Percentiles rank a stretch among this genome's conserved stretches.
Conservation (phyloP, 768 basidiomycete genomes). For the Tulasnella sp. region DNA sequence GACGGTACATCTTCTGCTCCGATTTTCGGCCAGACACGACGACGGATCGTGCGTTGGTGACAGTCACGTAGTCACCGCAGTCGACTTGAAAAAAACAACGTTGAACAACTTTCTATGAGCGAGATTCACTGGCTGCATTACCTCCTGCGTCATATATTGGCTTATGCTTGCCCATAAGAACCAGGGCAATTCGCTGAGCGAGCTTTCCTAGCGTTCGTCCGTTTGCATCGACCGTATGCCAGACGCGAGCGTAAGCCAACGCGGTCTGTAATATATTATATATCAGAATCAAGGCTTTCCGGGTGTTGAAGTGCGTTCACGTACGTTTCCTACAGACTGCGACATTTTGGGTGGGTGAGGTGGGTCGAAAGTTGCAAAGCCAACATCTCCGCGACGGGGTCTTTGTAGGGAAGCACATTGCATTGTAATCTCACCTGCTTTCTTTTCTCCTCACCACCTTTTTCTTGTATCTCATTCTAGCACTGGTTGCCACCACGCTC, state of each 20-base stretch:
- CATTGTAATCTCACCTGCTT: conserved; percentile 12
- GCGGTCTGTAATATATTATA: conserved; percentile 61
- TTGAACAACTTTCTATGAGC: background rate
- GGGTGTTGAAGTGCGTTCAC: background rate
- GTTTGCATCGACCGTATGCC: conserved; percentile 92
- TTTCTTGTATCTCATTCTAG: conserved; percentile 36
- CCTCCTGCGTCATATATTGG: conserved; percentile 92
- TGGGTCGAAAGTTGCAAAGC: conserved; percentile 15
- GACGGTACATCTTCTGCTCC: conserved; percentile 79
- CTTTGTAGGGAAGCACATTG: conserved; percentile 23
- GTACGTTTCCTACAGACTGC: conserved; percentile 24
- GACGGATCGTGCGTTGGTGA: conserved; percentile 81
- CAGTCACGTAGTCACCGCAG: conserved; percentile 96
- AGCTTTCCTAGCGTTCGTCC: conserved; percentile 92
- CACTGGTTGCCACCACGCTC: conserved; percentile 31
- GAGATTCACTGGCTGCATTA: conserved; percentile 39
- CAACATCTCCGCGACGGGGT: conserved; percentile 12
- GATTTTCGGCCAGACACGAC: conserved; percentile 87
- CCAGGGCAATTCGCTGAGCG: conserved; percentile 88
- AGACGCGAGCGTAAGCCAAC: conserved; percentile 89
- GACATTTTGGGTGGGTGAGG: conserved; percentile 24
- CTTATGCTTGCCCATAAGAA: conserved; percentile 99
- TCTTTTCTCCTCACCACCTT: conserved; percentile 39
- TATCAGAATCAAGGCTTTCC: background rate
- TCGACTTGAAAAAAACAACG: conserved; percentile 55